Percentiles rank a stretch among this genome's conserved stretches.
Evolutionary conservation across 805 yeast species (phyloP).

Genomic region (Wickerhamiella siamensis): DNA sequence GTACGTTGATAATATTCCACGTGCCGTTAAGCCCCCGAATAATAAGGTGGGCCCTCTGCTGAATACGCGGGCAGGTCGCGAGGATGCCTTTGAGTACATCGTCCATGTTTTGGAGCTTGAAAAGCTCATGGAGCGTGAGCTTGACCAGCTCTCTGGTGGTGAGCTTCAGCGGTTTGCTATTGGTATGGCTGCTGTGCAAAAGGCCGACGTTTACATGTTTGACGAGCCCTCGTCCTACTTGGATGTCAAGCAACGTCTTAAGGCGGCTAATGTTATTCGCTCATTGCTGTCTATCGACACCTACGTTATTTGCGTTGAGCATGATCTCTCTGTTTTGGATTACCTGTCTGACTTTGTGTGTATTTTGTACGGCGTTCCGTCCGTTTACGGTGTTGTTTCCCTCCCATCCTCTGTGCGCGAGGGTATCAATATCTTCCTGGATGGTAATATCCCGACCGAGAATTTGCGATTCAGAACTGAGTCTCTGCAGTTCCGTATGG

Average conservation of each 20-base stretch:
- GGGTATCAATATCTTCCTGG: constrained; percentile 96
- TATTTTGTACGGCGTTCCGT: constrained; percentile 94
- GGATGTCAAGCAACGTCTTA: constrained; percentile 96
- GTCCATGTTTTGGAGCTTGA: constrained; percentile 59
- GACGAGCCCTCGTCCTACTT: constrained; percentile 98
- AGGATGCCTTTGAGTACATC: constrained; percentile 48
- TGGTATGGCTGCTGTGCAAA: constrained; percentile 92
- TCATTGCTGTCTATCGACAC: constrained; percentile 56
- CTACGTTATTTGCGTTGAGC: constrained; percentile 95
- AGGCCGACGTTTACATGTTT: constrained; percentile 94
- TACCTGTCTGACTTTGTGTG: constrained; percentile 93
- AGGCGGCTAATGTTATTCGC: constrained; percentile 92
- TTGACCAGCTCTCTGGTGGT: constrained; percentile 88
- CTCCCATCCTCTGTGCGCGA: constrained; percentile 95
- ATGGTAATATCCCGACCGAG: constrained; percentile 95
- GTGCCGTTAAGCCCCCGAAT: constrained; percentile 86
- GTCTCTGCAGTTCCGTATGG: constrained; percentile 81
- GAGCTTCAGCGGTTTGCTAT: constrained; percentile 97
- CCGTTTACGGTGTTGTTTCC: constrained; percentile 97
- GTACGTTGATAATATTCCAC: constrained; percentile 93
- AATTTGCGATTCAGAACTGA: constrained; percentile 95
- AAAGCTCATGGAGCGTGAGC: constrained; percentile 72
- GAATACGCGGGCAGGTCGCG: constrained; percentile 62
- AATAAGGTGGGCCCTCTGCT: constrained; percentile 69
- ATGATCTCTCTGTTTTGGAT: constrained; percentile 94